These are phyloP conservation scores for Cladophialophora psammophila DNA, from an alignment of 2,329 filamentous ascomycete genomes.

Conservation along the genomic window DNA sequence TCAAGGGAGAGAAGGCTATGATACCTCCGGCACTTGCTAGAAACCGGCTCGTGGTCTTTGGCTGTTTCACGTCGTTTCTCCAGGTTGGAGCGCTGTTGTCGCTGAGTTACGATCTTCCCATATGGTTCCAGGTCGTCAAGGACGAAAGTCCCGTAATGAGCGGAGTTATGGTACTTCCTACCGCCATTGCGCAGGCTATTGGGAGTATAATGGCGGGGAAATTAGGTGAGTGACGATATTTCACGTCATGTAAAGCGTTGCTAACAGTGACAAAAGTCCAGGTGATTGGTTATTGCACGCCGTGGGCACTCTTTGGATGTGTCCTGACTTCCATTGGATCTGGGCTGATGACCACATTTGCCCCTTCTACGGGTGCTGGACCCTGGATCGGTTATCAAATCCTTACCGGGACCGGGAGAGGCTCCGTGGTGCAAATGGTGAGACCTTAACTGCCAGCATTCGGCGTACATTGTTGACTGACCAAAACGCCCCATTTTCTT, in stretches of 20 bases:
- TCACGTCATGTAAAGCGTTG: background rate
- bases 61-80: constrained; percentile 35
- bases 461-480: background rate
- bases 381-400: constrained; percentile 46
- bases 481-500: background rate
- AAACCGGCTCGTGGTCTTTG: constrained; percentile 35
- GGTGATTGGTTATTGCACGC: constrained; percentile 40
- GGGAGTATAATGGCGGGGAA: constrained; percentile 33
- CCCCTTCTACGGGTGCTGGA: constrained; percentile 36
- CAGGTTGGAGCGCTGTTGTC: constrained; percentile 36
- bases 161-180: constrained; percentile 40
- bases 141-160: constrained; percentile 37
- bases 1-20: constrained; percentile 39
- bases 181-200: constrained; percentile 36
- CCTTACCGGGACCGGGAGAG: constrained; percentile 40
- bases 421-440: constrained; percentile 39
- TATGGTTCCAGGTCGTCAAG: constrained; percentile 44
- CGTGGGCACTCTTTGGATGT: constrained; percentile 40
- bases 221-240: constrained; percentile 18
- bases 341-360: constrained; percentile 42
- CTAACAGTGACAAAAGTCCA: constrained; percentile 26
- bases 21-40: constrained; percentile 38
- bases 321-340: constrained; percentile 40
- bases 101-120: constrained; percentile 41
- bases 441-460: background rate